These are phyloP conservation scores for Ramaria sp. DNA, from an alignment of 768 basidiomycete genomes.

Conservation along the genomic window DNA sequence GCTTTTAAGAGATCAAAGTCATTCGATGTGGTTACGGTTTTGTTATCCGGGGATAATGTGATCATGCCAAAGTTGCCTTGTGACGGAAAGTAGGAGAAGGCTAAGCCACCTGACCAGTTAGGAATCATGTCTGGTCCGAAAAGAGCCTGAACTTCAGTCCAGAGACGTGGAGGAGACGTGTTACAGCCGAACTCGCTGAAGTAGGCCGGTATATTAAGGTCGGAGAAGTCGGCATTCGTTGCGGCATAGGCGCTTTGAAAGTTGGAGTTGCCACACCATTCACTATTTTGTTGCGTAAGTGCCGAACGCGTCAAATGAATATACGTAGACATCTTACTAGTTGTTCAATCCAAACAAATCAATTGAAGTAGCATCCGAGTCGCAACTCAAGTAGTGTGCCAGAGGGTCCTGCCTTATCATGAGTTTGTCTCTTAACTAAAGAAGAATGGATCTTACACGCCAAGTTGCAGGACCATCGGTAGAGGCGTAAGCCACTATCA, in stretches of 20 bases:
- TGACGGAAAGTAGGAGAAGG: constrained; percentile 84
- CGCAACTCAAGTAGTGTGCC: constrained; percentile 75
- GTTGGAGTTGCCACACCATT: constrained; percentile 67
- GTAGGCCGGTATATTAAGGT: constrained; percentile 74
- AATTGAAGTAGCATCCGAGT: constrained; percentile 53
- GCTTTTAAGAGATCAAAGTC: constrained; percentile 60
- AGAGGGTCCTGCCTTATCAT: constrained; percentile 27
- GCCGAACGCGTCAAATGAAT: background rate
- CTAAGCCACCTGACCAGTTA: constrained; percentile 83
- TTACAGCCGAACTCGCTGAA: constrained; percentile 85
- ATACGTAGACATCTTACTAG: constrained; percentile 40
- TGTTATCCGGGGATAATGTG: constrained; percentile 54
- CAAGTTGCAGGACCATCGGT: constrained; percentile 62
- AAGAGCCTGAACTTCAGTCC: constrained; percentile 69
- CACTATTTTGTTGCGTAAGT: constrained; percentile 29
- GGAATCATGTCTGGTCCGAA: constrained; percentile 63
- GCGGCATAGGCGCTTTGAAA: constrained; percentile 43
- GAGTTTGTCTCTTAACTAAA: background rate
- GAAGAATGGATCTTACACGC: constrained; percentile 23
- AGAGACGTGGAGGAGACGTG: constrained; percentile 48
- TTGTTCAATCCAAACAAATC: constrained; percentile 85
- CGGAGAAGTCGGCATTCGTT: constrained; percentile 16
- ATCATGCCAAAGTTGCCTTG: constrained; percentile 80
- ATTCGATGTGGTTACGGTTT: constrained; percentile 50
- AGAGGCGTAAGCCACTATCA: constrained; percentile 76